Evolutionary conservation across 2,329 filamentous ascomycete species (phyloP).

Genomic region (Rutstroemia sp.): DNA sequence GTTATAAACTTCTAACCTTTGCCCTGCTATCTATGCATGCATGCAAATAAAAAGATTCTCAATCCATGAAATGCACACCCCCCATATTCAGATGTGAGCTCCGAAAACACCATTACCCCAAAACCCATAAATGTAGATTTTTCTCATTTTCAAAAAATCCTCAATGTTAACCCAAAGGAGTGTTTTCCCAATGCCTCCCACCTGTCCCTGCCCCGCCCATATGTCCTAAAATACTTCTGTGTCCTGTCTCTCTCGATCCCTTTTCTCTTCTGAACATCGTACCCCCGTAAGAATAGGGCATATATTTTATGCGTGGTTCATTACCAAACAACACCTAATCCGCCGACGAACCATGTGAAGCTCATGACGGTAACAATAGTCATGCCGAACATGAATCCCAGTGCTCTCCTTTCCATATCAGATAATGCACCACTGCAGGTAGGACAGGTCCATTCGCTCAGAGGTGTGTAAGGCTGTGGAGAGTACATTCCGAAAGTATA

Average conservation of each 20-base stretch:
- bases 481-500: conserved; percentile 54
- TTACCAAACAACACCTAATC: conserved; percentile 31
- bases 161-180: neutral
- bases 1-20: conserved; percentile 4
- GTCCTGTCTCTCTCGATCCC: neutral
- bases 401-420: conserved; percentile 38
- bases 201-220: neutral
- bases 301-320: neutral
- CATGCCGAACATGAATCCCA: conserved; percentile 47
- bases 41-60: neutral
- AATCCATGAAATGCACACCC: conserved; percentile 7
- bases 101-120: conserved; percentile 16
- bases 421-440: conserved; percentile 48
- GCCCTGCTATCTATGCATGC: conserved; percentile 19
- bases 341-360: conserved; percentile 58
- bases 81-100: neutral
- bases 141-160: conserved; percentile 1
- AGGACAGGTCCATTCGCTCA: conserved; percentile 46
- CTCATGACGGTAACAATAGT: conserved; percentile 48
- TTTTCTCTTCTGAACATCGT: neutral
- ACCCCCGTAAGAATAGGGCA: too few species aligned
- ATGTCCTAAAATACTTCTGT: neutral
- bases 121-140: neutral
- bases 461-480: conserved; percentile 42
- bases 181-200: neutral